These are phyloP conservation scores for Chlorella sp. DNA, from an alignment of 139 green algal genomes.

Conservation along the genomic window DNA sequence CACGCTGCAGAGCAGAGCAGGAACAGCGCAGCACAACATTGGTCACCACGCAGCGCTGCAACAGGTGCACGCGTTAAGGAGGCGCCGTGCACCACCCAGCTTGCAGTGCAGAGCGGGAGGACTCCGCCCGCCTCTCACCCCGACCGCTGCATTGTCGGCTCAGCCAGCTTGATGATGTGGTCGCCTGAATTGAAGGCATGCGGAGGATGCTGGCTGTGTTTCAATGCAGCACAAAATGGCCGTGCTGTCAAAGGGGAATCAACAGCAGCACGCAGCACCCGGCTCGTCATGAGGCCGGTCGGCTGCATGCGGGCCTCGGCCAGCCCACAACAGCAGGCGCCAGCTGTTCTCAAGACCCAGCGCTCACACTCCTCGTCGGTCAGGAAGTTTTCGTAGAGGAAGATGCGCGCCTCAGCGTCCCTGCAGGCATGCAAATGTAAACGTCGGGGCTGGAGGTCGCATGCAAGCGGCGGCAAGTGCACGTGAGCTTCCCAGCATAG, in stretches of 20 bases:
- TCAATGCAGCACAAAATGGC: no score
- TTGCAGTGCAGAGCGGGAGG: neutral
- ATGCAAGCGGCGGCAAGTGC: neutral
- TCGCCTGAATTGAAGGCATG: no score
- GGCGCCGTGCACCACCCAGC: no score
- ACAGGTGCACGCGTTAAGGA: no score
- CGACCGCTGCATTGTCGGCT: constrained; percentile 22
- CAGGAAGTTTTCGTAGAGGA: constrained; percentile 29
- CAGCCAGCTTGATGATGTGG: constrained; percentile 29
- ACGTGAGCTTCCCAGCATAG: no score
- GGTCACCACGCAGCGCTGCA: no score
- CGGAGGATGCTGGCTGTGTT: no score
- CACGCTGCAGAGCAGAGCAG: constrained; percentile 17
- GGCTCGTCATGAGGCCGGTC: neutral
- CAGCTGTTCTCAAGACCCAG: no score
- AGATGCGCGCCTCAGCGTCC: constrained; percentile 40
- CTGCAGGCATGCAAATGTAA: constrained; percentile 1
- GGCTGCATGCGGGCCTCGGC: no score
- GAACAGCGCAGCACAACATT: neutral
- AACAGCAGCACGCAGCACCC: no score
- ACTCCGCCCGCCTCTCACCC: neutral
- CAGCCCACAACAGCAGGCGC: no score
- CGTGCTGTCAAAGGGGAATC: no score
- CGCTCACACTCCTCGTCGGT: neutral
- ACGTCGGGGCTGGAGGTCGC: neutral